Conservation (phyloP, 1,284 basidiomycete species). For the Malassezia sp. region DNA sequence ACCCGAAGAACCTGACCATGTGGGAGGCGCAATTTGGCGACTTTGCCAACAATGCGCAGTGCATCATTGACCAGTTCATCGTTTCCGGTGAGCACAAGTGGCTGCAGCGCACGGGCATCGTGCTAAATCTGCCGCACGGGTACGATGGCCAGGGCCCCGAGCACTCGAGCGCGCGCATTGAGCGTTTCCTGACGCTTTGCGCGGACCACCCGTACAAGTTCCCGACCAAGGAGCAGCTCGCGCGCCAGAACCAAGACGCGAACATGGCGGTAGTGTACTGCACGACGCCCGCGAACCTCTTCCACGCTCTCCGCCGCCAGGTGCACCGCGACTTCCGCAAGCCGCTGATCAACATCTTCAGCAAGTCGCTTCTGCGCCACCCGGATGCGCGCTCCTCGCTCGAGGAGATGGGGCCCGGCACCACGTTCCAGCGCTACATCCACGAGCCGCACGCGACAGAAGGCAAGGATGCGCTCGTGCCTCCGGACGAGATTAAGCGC, state of each 20-base stretch:
- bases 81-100: conserved; percentile 96
- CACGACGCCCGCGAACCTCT: conserved; percentile 52
- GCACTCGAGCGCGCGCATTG: conserved; percentile 89
- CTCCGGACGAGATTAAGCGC: conserved; percentile 73
- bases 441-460: conserved; percentile 66
- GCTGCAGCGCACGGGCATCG: conserved; percentile 86
- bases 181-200: conserved; percentile 93
- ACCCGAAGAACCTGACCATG: conserved; percentile 81
- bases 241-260: conserved; percentile 94
- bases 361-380: conserved; percentile 86
- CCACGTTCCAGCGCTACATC: conserved; percentile 82
- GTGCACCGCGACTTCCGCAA: conserved; percentile 46
- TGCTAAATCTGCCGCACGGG: conserved; percentile 76
- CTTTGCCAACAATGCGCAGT: conserved; percentile 67
- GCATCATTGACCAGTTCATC: conserved; percentile 98
- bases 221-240: conserved; percentile 77
- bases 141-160: conserved; percentile 99
- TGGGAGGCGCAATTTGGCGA: conserved; percentile 99
- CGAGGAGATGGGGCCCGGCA: conserved; percentile 76
- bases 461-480: conserved; percentile 54
- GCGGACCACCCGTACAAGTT: conserved; percentile 90
- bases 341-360: conserved; percentile 72
- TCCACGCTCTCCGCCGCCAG: conserved; percentile 47
- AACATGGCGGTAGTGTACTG: conserved; percentile 99
- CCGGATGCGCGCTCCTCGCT: conserved; percentile 76